phyloP scores from a whole-genome alignment of 169 alveolate species.

The Eimeria falciformis region DNA sequence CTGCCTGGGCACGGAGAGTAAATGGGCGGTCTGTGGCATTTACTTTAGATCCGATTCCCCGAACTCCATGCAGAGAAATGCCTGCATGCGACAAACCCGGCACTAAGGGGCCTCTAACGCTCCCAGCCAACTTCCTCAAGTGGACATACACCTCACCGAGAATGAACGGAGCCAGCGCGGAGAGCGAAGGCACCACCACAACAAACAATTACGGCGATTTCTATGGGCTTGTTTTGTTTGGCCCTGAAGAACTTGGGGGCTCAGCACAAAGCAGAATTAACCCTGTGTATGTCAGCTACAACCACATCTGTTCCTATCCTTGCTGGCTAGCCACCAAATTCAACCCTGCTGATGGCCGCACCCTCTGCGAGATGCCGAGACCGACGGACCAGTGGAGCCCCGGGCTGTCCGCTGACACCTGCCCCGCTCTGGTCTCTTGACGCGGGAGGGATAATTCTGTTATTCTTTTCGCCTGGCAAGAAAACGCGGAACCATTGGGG shows the following conservation, averaged over 20 bases:
- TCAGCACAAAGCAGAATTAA: slow-evolving; percentile 46
- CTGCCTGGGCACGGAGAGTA: slow-evolving; percentile 70
- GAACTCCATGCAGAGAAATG: slow-evolving; percentile 71
- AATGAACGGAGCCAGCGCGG: slow-evolving; percentile 51
- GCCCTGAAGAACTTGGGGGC: slow-evolving; percentile 67
- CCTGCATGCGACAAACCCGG: slow-evolving; percentile 72
- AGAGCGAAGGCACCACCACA: slow-evolving; percentile 24
- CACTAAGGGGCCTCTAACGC: slow-evolving; percentile 52
- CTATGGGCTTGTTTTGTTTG: slow-evolving; percentile 60
- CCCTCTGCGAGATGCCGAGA: slow-evolving; percentile 63
- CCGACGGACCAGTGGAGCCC: slow-evolving; percentile 60
- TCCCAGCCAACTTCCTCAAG: slow-evolving; percentile 45
- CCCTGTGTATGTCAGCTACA: slow-evolving; percentile 65
- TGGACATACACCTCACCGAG: slow-evolving; percentile 28
- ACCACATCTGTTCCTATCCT: slow-evolving; percentile 73
- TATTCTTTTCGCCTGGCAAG: too few relatives aligned
- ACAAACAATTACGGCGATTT: slow-evolving; percentile 64
- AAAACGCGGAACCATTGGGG: background rate
- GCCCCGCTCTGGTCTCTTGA: slow-evolving; percentile 57
- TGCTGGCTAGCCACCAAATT: slow-evolving; percentile 73
- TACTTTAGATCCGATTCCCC: slow-evolving; percentile 50
- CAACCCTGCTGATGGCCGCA: slow-evolving; percentile 62
- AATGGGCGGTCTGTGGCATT: slow-evolving; percentile 69
- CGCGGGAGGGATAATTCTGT: too few relatives aligned
- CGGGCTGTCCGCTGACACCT: slow-evolving; percentile 58